Base-by-base conservation (phyloP, 495 filamentous ascomycete genomes). In the Niebla homalea region DNA sequence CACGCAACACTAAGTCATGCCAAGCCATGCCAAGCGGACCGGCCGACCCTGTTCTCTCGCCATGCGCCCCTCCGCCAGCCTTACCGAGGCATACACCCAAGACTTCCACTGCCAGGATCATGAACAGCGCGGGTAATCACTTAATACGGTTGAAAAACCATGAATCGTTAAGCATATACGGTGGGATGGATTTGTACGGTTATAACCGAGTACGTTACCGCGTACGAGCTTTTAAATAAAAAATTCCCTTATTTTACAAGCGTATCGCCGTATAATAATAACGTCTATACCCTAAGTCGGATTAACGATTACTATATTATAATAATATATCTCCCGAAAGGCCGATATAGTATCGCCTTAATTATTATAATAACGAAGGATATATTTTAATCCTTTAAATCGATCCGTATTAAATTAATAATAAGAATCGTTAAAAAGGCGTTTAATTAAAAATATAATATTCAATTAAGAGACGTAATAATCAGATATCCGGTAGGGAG, bases 181-280 rank as follows among this genome's bases (percentile, higher is more conserved):
- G 61, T 77, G 1, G 74, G 69, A 21, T 73, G 69, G 69, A 69
- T 77, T n/a, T 72, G 66, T 46, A 66, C 70, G 2, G 48, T 74
- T 3, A 21, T n/a, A 1, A 43, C 45, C 0, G 71, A 75, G 41
- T 52, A 57, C 10, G 51, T 64, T 37, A 70, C 73, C 2, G 70
- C 64, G 5, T 29, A 46, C 35, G 53, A 44, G 12, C 62, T 67
- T 41, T 59, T 75, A 2, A 71, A 77, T 36, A 62, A 68, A 50
- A 43, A 56, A 36, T 43, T 61, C 25, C 11, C 41, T 5, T 18
- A 15, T 4, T 48, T 56, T 0, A 1, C 23, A 0, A 43, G 36
- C 19, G 32, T 36, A 11, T 54, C 50, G 19, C 48, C 42, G 12
- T 41, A 50, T 18, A 64, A 68, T 45, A 40, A 50, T n/a, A 72